Evolutionary conservation across 2,329 filamentous ascomycete species (phyloP).

Genomic region (Claviceps digitariae): DNA sequence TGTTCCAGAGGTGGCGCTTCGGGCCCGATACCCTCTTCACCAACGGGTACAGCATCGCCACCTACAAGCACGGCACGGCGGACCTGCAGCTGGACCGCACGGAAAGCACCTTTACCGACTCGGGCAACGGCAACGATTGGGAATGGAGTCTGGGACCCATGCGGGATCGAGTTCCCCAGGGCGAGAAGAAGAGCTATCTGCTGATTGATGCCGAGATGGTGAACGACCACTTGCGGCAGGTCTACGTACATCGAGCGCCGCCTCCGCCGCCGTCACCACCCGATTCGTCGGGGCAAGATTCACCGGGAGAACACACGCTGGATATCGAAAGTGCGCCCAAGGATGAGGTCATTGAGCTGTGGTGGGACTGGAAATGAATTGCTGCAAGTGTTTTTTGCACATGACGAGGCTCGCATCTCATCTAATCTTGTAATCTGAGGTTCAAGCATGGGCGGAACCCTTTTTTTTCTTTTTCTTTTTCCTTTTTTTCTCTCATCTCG

Average conservation of each 20-base stretch:
- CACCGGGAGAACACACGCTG: too few relatives aligned
- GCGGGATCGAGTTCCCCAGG: slow-evolving; percentile 19
- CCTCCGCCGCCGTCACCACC: not conserved
- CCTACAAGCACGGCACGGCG: slow-evolving; percentile 29
- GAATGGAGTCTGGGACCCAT: slow-evolving; percentile 41
- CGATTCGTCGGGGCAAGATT: not conserved
- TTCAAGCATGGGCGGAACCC: not conserved
- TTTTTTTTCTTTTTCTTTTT: not conserved
- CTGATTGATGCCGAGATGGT: slow-evolving; percentile 31
- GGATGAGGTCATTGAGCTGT: slow-evolving; percentile 35
- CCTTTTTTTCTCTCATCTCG: not conserved
- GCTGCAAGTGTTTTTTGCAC: not conserved
- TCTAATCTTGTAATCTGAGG: not conserved
- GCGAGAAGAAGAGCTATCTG: slow-evolving; percentile 37
- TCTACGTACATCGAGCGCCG: slow-evolving; percentile 34
- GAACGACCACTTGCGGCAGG: slow-evolving; percentile 34
- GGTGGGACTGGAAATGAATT: slow-evolving; percentile 24
- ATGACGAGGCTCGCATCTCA: not conserved
- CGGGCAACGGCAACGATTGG: slow-evolving; percentile 30
- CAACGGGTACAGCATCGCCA: slow-evolving; percentile 45
- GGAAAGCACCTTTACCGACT: slow-evolving; percentile 33
- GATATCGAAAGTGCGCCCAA: slow-evolving; percentile 19
- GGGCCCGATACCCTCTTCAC: slow-evolving; percentile 34
- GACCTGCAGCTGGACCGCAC: slow-evolving; percentile 29
- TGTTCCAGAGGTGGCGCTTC: slow-evolving; percentile 42